Evolutionary conservation across 805 yeast genomes (phyloP), one percentile per base, ranked within the genome.

Genomic region (Lachancea nothofagi): DNA sequence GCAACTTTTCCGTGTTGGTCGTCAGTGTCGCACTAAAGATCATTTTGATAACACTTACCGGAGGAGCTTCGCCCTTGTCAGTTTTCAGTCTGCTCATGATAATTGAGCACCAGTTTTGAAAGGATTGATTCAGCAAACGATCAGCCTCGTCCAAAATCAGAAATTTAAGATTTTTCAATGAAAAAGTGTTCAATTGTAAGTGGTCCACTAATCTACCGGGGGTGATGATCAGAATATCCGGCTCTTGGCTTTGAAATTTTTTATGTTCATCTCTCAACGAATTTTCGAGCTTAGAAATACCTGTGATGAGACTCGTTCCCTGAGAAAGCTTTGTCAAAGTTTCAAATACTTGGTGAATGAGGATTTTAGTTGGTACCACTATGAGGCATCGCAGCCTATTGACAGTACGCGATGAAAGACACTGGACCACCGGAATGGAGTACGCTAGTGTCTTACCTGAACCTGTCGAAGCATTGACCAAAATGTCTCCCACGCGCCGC

Each of bases 361-460:
- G 72, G 1, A 96, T 90, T 51, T 79, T 80, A 7, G 99, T 93
- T 7, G 99, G 99, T 1, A 90, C 86, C 17, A 93, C 58, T 1
- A 93, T 69, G 3, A 93, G 67, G 27, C 93, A 89, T 37, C 96
- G 65, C 3, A 85, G 60, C 38, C 78, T 67, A 2, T 94, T 89
- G 2, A 87, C 87, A 1, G 73, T 66, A 42, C 96, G 71, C 7
- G 64, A 61, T 12, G 70, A 64, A 38, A 90, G 66, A 2, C 77
- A 65, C 45, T 89, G 88, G 2, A 93, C 70, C 6, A 93, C 72
- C 1, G 98, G 97, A 2, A 90, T 71, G 36, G 78, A 71, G 54
- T 90, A 90, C 2, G 96, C 94, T 40, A 93, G 66, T 0, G 98
- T 90, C 57, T 90, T 90, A 53, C 98, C 98, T 0, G 95, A 83